Evolutionary conservation across 164 flowering plant genomes (phyloP), one percentile per base, ranked within the genome.

Genomic region (Nymphaea colorata): DNA sequence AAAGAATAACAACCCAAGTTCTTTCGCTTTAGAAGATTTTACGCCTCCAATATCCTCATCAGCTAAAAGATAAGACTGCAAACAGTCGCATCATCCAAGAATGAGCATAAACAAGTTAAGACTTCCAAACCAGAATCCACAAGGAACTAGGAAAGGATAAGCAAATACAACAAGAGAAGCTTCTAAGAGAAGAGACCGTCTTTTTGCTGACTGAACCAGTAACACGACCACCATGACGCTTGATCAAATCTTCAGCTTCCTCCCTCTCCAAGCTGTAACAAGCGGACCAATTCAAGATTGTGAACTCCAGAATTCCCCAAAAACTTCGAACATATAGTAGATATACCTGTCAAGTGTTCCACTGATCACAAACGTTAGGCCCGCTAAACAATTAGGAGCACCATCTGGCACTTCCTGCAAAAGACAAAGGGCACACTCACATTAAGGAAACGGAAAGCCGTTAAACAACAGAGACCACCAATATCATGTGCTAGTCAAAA

Each of bases 301-400:
- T 16, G 10, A 55, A 16, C 63, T 61, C 16, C n/a, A 61, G 45
- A 8, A 17, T n/a, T 61, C 64, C 8, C 5, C 6, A 61, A 61
- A 16, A 55, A 61, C 36, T 5, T 61, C 11, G 16, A 61, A 14
- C 60, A 18, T 64, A 14, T 44, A 15, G 74, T 14, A 36, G 59
- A 65, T 36, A 41, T 86, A 91, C 97, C 98, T 90, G 83, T 94
- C 98, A 78, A 94, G 98, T 36, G 97, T 94, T 74, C 98, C 98
- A 77, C 96, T 91, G 62, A 94, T 89, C 67, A 94, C 98, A 82
- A 94, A 91, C 68, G 98, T 94, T 68, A 87, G 77, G 67, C 95
- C 95, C 71, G 83, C 79, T 68, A 94, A 83, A 74, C 98, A 94
- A 74, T 85, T 77, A 70, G 96, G 79, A 76, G 87, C 84, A 70